phyloP scores from a whole-genome alignment of 1,284 basidiomycete species.

The Kwoniella shivajii region DNA sequence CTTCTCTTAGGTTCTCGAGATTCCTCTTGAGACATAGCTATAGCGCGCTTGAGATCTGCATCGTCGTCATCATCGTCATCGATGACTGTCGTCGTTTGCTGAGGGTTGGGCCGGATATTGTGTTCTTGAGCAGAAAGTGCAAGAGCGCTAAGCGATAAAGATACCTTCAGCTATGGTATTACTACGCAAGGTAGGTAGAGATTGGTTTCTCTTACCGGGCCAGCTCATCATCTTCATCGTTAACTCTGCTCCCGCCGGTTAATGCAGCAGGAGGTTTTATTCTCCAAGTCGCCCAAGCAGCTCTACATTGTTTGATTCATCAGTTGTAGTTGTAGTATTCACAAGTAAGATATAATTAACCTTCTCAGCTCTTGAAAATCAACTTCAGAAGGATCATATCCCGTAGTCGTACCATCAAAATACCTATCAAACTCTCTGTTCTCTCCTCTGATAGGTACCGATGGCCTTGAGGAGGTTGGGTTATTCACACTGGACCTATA shows the following conservation, averaged over 20 bases:
- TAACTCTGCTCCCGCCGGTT: neutral
- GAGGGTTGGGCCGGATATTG: conserved; percentile 1
- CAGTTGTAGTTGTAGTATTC: neutral
- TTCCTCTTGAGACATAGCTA: conserved; percentile 32
- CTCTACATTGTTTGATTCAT: conserved; percentile 33
- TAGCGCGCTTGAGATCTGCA: conserved; percentile 32
- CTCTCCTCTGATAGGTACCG: conserved; percentile 28
- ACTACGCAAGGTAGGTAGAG: neutral
- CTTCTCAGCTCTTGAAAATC: conserved; percentile 34
- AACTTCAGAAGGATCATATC: conserved; percentile 23
- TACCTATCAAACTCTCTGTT: conserved; percentile 43
- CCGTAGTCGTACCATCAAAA: conserved; percentile 20
- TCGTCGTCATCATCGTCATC: conserved; percentile 39
- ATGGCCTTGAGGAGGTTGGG: neutral
- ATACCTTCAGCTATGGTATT: neutral
- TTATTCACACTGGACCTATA: conserved; percentile 5
- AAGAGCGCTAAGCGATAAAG: conserved; percentile 20
- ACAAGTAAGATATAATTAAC: conserved; percentile 18
- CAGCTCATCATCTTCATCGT: conserved; percentile 42
- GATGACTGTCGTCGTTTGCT: conserved; percentile 3
- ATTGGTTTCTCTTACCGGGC: conserved; percentile 26
- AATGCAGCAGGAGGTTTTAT: conserved; percentile 26
- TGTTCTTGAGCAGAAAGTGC: conserved; percentile 34
- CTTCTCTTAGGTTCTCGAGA: conserved; percentile 30
- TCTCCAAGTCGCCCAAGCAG: conserved; percentile 47